Percentiles rank a stretch among this genome's conserved stretches.
These are phyloP conservation scores for Sphagnum fallax DNA, from an alignment of 228 moss, liverwort and hornwort genomes.

Conservation along the genomic window DNA sequence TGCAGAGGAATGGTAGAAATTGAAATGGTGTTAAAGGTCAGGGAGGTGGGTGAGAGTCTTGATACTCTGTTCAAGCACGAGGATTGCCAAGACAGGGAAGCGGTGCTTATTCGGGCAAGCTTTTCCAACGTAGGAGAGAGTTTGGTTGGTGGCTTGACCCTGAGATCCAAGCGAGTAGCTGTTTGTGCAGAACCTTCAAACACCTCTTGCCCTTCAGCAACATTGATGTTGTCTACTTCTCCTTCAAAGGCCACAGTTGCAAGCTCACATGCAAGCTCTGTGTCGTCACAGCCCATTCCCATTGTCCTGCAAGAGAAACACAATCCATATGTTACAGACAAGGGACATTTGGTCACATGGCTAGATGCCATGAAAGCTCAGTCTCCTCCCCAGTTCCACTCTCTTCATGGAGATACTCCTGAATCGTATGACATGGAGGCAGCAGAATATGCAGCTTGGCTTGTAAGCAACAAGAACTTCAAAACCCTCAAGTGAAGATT, in stretches of 20 bases:
- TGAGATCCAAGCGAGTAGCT: constrained; percentile 43
- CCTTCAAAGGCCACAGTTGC: constrained; percentile 49
- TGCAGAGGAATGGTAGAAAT: too few relatives aligned
- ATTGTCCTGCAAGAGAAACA: constrained; percentile 40
- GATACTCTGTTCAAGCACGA: constrained; percentile 27
- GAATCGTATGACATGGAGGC: constrained; percentile 19
- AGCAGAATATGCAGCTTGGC: constrained; percentile 63
- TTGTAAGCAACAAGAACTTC: constrained; percentile 30
- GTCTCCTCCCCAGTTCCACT: constrained; percentile 67
- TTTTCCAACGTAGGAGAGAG: constrained; percentile 43
- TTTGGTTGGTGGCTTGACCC: constrained; percentile 41
- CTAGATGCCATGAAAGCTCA: constrained; percentile 88
- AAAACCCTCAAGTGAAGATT: too few relatives aligned
- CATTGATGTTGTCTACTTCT: constrained; percentile 49
- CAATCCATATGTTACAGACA: constrained; percentile 30
- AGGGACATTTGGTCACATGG: constrained; percentile 44
- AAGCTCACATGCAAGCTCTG: constrained; percentile 37
- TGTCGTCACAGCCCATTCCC: constrained; percentile 43
- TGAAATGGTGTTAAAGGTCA: constrained; percentile 46
- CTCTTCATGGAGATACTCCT: constrained; percentile 31
- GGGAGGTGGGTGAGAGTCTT: constrained; percentile 38
- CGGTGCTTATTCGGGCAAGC: constrained; percentile 44
- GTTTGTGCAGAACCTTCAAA: constrained; percentile 35
- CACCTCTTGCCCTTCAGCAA: constrained; percentile 39
- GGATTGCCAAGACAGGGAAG: constrained; percentile 23